These are phyloP conservation scores for Arthrobotrys sinensis DNA, from an alignment of 2,329 filamentous ascomycete genomes.

Conservation along the genomic window DNA sequence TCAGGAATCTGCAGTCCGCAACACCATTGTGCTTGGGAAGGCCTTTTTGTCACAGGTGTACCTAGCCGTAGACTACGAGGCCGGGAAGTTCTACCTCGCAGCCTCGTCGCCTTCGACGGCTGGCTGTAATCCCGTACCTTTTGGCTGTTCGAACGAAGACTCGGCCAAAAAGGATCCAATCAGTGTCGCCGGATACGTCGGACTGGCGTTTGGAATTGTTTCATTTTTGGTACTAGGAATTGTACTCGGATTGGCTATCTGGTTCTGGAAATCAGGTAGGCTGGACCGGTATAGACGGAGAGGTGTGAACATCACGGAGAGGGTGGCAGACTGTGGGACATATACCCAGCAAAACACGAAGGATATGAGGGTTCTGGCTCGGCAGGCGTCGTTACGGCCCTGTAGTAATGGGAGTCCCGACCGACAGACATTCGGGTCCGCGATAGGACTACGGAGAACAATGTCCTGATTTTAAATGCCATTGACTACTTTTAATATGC, in stretches of 20 bases:
- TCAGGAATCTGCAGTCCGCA: constrained; percentile 47
- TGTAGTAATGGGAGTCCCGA: constrained; percentile 38
- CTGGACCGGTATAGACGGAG: constrained; percentile 52
- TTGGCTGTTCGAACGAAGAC: constrained; percentile 14
- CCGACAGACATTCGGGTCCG: constrained; percentile 12
- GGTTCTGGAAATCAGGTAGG: constrained; percentile 57
- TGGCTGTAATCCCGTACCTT: constrained; percentile 41
- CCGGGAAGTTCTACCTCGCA: constrained; percentile 54
- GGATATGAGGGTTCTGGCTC: constrained; percentile 48
- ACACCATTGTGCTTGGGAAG: constrained; percentile 58
- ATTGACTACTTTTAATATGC: neutral
- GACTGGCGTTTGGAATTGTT: constrained; percentile 38
- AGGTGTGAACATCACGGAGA: constrained; percentile 51
- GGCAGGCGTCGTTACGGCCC: constrained; percentile 47
- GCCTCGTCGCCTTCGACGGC: constrained; percentile 50
- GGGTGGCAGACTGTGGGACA: constrained; percentile 34
- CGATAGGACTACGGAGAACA: constrained; percentile 19
- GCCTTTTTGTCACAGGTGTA: constrained; percentile 55
- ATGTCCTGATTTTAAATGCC: constrained; percentile 1
- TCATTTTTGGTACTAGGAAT: constrained; percentile 35
- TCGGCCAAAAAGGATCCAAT: neutral
- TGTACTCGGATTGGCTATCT: constrained; percentile 34
- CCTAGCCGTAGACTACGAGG: constrained; percentile 52
- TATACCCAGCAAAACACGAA: constrained; percentile 58
- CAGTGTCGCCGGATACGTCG: constrained; percentile 40